These are phyloP conservation scores for Chrysoporthe cubensis DNA, from an alignment of 2,329 filamentous ascomycete species.

Conservation along the genomic window DNA sequence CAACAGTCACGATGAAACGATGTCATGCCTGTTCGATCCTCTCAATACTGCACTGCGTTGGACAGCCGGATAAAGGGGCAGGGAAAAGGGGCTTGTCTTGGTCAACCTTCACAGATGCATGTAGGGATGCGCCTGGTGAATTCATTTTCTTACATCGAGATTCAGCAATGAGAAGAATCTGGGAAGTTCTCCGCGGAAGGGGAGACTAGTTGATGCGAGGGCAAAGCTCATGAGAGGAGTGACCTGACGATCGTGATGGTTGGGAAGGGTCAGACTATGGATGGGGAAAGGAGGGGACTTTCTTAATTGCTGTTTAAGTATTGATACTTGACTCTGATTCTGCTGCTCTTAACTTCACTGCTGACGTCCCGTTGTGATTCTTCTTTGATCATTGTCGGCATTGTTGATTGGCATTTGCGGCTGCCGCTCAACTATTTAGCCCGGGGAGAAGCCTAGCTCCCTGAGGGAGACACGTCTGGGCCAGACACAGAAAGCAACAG, in stretches of 20 bases:
- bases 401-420: not conserved
- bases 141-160: slow-evolving; percentile 22
- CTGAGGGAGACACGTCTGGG: not conserved
- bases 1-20: slow-evolving; percentile 14
- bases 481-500: not conserved
- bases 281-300: not conserved
- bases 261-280: slow-evolving; percentile 4
- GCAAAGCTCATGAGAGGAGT: slow-evolving; percentile 9
- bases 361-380: not conserved
- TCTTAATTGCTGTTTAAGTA: slow-evolving; percentile 18
- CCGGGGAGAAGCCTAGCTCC: not conserved
- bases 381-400: not conserved
- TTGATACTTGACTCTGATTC: slow-evolving; percentile 17
- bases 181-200: not conserved
- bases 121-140: slow-evolving; percentile 15
- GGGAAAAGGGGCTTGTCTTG: slow-evolving; percentile 9
- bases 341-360: not conserved
- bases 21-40: slow-evolving; percentile 9
- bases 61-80: not conserved
- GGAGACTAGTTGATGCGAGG: slow-evolving; percentile 18
- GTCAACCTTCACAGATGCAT: slow-evolving; percentile 19
- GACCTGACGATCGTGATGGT: slow-evolving; percentile 14
- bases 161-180: slow-evolving; percentile 17
- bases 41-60: slow-evolving; percentile 10
- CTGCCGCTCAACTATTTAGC: not conserved